Conservation (phyloP, 805 yeast species). For the Priceomyces carsonii region DNA sequence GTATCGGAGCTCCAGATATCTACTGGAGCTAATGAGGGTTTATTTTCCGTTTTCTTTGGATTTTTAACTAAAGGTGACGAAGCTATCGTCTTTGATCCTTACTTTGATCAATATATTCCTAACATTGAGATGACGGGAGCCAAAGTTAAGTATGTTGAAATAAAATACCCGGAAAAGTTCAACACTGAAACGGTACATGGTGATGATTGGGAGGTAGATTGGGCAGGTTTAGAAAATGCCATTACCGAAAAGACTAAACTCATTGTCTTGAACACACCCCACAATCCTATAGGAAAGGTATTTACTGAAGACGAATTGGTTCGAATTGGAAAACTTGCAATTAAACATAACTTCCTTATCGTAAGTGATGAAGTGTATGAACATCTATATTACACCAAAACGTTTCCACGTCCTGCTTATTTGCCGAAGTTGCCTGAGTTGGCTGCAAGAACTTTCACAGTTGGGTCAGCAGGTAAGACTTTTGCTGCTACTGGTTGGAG, state of each 20-base stretch:
- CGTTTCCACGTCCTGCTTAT: constrained; percentile 82
- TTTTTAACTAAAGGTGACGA: constrained; percentile 87
- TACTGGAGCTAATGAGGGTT: constrained; percentile 98
- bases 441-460: constrained; percentile 76
- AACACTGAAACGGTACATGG: constrained; percentile 66
- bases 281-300: constrained; percentile 94
- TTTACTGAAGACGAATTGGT: constrained; percentile 74
- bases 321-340: constrained; percentile 78
- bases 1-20: constrained; percentile 74
- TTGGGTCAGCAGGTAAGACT: constrained; percentile 96
- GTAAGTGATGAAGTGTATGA: constrained; percentile 96
- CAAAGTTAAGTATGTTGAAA: constrained; percentile 79
- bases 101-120: constrained; percentile 94
- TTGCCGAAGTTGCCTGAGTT: constrained; percentile 68
- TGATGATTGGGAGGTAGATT: constrained; percentile 84
- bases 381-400: constrained; percentile 68
- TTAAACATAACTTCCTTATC: constrained; percentile 78
- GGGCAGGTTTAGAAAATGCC: constrained; percentile 70
- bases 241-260: constrained; percentile 78
- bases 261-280: constrained; percentile 90
- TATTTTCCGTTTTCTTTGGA: constrained; percentile 81
- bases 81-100: constrained; percentile 94
- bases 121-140: constrained; percentile 95
- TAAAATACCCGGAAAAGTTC: constrained; percentile 80
- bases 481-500: constrained; percentile 99